Percentiles rank a stretch among this genome's conserved stretches.
Conservation (phyloP, 495 filamentous ascomycete species). For the Amniculicola lignicola region DNA sequence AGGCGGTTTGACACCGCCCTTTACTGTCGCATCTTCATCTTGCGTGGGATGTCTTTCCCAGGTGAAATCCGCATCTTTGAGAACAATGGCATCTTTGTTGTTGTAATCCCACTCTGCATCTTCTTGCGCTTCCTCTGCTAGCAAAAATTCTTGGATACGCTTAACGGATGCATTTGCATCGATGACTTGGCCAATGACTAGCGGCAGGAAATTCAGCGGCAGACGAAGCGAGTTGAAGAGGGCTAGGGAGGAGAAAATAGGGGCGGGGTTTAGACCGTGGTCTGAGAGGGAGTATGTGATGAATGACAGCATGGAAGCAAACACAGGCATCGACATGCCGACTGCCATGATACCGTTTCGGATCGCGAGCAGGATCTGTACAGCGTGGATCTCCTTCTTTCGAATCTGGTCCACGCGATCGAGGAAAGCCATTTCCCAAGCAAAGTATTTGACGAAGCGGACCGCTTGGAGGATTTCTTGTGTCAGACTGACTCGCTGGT, state of each 20-base stretch:
- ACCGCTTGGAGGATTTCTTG: constrained; percentile 91
- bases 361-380: constrained; percentile 75
- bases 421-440: constrained; percentile 87
- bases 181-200: constrained; percentile 82
- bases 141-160: constrained; percentile 81
- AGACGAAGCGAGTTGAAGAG: constrained; percentile 88
- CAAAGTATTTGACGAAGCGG: constrained; percentile 93
- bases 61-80: constrained; percentile 76
- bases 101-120: constrained; percentile 62
- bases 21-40: constrained; percentile 48
- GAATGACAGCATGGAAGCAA: constrained; percentile 92
- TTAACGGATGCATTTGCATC: constrained; percentile 83
- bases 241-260: constrained; percentile 87
- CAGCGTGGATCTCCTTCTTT: constrained; percentile 67
- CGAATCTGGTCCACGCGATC: constrained; percentile 70
- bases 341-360: constrained; percentile 82
- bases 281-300: constrained; percentile 83
- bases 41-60: constrained; percentile 80
- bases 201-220: constrained; percentile 80
- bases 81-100: constrained; percentile 64
- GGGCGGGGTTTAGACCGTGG: constrained; percentile 66
- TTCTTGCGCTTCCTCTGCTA: constrained; percentile 81
- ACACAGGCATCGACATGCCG: constrained; percentile 70
- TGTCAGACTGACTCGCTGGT: constrained; percentile 83
- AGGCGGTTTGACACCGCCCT: constrained; percentile 34